A percentile compares a stretch with the other conserved stretches of the same genome.
These are phyloP conservation scores for Dothidotthia symphoricarpi DNA, from an alignment of 2,329 filamentous ascomycete species.

Conservation along the genomic window DNA sequence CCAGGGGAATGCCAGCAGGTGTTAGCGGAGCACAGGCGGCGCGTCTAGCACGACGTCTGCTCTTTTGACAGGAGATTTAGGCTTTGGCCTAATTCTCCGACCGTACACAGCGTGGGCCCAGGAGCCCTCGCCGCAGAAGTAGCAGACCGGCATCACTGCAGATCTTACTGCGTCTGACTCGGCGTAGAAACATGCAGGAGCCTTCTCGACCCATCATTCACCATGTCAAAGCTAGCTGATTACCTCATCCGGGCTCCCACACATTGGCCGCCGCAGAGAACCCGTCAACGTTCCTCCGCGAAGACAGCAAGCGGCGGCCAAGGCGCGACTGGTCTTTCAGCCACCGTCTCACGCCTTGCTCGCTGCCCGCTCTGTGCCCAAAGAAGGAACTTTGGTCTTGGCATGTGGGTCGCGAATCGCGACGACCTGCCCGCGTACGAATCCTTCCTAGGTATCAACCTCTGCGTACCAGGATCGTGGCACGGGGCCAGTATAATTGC, in stretches of 20 bases:
- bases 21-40: constrained; percentile 28
- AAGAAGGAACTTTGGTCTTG: too few species aligned
- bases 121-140: too few species aligned
- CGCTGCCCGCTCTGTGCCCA: constrained; percentile 4
- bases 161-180: constrained; percentile 37
- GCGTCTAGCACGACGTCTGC: constrained; percentile 33
- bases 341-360: constrained; percentile 18
- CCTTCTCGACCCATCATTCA: constrained; percentile 27
- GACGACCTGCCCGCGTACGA: constrained; percentile 13
- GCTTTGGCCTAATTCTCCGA: constrained; percentile 42
- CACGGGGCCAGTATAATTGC: constrained; percentile 30
- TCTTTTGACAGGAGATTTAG: constrained; percentile 39
- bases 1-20: constrained; percentile 31
- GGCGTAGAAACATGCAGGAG: constrained; percentile 31
- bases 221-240: constrained; percentile 12
- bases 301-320: constrained; percentile 20
- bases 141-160: constrained; percentile 23
- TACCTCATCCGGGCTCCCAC: constrained; percentile 27
- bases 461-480: constrained; percentile 30
- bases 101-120: constrained; percentile 31
- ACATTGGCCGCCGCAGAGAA: constrained; percentile 27
- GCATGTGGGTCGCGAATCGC: neutral
- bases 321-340: constrained; percentile 18
- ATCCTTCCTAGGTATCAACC: too few species aligned
- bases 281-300: constrained; percentile 33